Evolutionary conservation across 2,329 filamentous ascomycete genomes (phyloP).

Genomic region (Alternaria sp.): DNA sequence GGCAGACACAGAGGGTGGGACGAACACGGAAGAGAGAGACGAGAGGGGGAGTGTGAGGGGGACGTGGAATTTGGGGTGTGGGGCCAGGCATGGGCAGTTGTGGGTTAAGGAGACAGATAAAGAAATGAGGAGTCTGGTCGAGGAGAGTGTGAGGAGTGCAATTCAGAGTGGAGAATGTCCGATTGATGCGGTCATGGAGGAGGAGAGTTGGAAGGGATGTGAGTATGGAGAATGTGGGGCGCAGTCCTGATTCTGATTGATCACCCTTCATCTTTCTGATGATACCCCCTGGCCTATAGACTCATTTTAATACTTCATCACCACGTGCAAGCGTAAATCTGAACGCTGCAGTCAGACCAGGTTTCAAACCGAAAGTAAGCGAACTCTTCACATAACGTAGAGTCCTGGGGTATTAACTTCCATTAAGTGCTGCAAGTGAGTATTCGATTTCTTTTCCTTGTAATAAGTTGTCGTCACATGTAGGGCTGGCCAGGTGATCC

Average conservation of each 20-base stretch:
- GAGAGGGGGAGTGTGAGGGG: not conserved
- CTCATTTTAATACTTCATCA: not conserved
- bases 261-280: not conserved
- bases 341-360: not conserved
- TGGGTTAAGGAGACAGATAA: conserved; percentile 12
- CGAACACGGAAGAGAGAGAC: not conserved
- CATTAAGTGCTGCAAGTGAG: not conserved
- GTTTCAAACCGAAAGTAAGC: not conserved
- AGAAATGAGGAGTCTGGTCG: not conserved
- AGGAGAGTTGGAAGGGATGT: conserved; percentile 14
- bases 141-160: not conserved
- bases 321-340: not conserved
- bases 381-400: not conserved
- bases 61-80: conserved; percentile 22
- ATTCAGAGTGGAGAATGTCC: conserved; percentile 10
- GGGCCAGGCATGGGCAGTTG: conserved; percentile 12
- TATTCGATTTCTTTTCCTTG: not conserved
- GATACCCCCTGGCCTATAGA: not conserved
- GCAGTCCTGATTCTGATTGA: conserved; percentile 12
- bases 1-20: conserved; percentile 1
- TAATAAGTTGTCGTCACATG: not conserved
- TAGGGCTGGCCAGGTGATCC: not conserved
- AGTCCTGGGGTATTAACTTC: not conserved
- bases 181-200: conserved; percentile 5
- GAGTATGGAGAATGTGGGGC: conserved; percentile 18